Conservation (phyloP, 768 basidiomycete species). For the Suillus bovinus region DNA sequence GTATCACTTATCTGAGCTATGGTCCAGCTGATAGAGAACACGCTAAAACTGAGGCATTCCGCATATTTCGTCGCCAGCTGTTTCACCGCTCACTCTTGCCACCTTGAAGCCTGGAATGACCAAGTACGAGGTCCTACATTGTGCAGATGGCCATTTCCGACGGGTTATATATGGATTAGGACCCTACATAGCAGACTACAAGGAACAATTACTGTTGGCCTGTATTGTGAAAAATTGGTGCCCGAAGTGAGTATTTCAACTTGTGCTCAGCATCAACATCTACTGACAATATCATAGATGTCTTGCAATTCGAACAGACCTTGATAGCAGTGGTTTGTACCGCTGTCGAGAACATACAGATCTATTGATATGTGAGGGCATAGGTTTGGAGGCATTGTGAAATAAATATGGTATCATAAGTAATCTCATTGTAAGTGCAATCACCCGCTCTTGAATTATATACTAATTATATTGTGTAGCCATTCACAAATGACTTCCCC, state of each 20-base stretch:
- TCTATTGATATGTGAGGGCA: constrained; percentile 16
- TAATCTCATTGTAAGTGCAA: constrained; percentile 32
- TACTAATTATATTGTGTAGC: not conserved
- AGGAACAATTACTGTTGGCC: too few species aligned
- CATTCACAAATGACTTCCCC: constrained; percentile 16
- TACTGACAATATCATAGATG: constrained; percentile 9
- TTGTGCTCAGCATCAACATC: constrained; percentile 2
- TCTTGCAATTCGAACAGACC: constrained; percentile 12
- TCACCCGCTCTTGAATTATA: not conserved
- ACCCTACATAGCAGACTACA: constrained; percentile 20
- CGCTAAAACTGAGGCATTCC: too few species aligned
- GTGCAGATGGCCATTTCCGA: constrained; percentile 33
- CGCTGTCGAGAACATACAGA: constrained; percentile 25
- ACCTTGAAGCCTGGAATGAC: too few species aligned
- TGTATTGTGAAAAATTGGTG: too few species aligned
- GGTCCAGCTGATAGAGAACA: too few species aligned
- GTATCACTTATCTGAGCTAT: too few species aligned
- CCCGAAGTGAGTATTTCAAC: constrained; percentile 1
- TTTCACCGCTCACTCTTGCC: too few species aligned
- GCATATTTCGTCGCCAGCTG: too few species aligned
- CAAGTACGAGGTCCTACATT: constrained; percentile 6
- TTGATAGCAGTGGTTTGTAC: not conserved
- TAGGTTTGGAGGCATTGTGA: constrained; percentile 29
- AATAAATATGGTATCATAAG: constrained; percentile 33
- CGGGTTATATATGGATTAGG: constrained; percentile 35